Conservation (phyloP, 1,284 basidiomycete genomes). For the Athelia psychrophila region DNA sequence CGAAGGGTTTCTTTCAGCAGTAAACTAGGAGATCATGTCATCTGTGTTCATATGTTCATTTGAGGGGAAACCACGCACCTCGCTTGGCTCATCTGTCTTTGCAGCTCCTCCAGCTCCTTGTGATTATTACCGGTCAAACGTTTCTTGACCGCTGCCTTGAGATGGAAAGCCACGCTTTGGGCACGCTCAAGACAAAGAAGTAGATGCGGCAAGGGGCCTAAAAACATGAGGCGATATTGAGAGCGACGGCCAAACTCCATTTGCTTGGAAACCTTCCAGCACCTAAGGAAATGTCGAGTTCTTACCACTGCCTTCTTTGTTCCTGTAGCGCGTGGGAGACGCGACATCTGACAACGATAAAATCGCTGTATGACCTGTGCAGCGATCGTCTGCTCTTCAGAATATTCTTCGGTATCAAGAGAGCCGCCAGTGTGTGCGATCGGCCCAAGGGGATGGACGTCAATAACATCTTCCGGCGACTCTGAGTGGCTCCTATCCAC, state of each 20-base stretch:
- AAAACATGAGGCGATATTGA: conserved; percentile 41
- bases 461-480: no score
- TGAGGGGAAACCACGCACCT: neutral
- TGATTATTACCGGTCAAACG: conserved; percentile 25
- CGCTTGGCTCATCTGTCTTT: neutral
- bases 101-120: conserved; percentile 30
- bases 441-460: no score
- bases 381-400: conserved; percentile 25
- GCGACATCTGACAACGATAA: conserved; percentile 25
- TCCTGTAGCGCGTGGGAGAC: conserved; percentile 21
- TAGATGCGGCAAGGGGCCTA: conserved; percentile 49
- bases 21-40: neutral
- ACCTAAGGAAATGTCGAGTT: conserved; percentile 26
- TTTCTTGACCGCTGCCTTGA: conserved; percentile 33
- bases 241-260: conserved; percentile 29
- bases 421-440: no score
- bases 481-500: no score
- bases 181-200: conserved; percentile 41
- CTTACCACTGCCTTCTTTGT: conserved; percentile 18
- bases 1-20: neutral
- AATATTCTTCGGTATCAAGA: conserved; percentile 4
- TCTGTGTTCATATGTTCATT: neutral
- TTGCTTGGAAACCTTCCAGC: conserved; percentile 23
- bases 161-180: conserved; percentile 20
- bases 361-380: conserved; percentile 23